Percentiles rank a stretch among this genome's conserved stretches.
phyloP scores from a whole-genome alignment of 2,329 filamentous ascomycete genomes.

The Coniochaeta ligniaria region DNA sequence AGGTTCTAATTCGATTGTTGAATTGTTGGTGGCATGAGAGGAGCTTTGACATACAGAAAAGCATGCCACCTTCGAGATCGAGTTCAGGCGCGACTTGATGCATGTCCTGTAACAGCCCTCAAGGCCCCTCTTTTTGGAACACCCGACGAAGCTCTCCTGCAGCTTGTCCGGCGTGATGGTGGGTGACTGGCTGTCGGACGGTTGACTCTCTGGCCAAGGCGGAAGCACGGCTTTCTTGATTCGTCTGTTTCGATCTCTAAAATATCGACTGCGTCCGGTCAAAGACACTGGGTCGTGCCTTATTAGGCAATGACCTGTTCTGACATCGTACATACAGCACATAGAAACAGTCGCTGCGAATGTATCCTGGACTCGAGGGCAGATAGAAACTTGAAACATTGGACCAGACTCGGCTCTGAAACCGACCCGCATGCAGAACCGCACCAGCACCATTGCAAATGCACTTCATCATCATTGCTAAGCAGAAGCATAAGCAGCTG shows the following conservation, averaged over 20 bases:
- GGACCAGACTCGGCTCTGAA: background rate
- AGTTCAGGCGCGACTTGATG: constrained; percentile 27
- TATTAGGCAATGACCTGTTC: background rate
- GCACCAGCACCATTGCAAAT: background rate
- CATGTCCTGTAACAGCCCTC: constrained; percentile 30
- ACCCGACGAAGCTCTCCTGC: constrained; percentile 18
- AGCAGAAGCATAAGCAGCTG: background rate
- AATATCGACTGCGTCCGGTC: background rate
- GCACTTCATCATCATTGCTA: no score
- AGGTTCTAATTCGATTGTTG: no score
- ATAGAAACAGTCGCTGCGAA: no score
- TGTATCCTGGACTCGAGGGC: background rate
- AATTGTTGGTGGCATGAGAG: background rate
- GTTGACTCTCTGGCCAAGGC: constrained; percentile 3
- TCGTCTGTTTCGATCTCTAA: constrained; percentile 11
- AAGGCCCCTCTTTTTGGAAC: constrained; percentile 19
- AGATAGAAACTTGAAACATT: background rate
- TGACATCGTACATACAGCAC: no score
- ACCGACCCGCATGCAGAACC: background rate
- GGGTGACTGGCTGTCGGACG: background rate
- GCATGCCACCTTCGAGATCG: constrained; percentile 5
- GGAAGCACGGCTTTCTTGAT: constrained; percentile 17
- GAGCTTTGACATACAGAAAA: background rate
- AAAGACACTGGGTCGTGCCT: background rate
- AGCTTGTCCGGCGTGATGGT: background rate